Evolutionary conservation across 2,329 filamentous ascomycete species (phyloP).

Genomic region (Bipolaris zeicola): DNA sequence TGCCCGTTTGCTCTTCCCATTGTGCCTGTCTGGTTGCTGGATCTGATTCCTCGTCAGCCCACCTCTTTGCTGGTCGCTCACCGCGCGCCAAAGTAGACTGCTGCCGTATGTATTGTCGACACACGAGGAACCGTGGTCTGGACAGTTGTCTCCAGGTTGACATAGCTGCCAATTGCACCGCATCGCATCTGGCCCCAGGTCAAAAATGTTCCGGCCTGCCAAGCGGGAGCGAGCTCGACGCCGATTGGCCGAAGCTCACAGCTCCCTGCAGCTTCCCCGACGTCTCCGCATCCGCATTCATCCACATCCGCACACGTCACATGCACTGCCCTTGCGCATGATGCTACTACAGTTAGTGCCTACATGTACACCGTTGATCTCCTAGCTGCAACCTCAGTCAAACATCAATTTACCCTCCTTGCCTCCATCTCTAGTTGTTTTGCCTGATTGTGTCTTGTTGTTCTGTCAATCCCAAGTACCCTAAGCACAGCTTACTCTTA

Average conservation of each 20-base stretch:
- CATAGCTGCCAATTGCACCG: slow-evolving; percentile 36
- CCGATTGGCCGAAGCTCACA: slow-evolving; percentile 28
- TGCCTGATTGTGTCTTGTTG: slow-evolving; percentile 7
- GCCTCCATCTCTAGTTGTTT: not conserved
- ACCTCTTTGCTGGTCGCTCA: slow-evolving; percentile 24
- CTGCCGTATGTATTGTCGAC: slow-evolving; percentile 36
- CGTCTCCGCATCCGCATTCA: slow-evolving; percentile 30
- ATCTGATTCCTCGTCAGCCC: slow-evolving; percentile 29
- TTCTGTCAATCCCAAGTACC: not conserved
- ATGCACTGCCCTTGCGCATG: slow-evolving; percentile 19
- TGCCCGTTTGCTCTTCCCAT: slow-evolving; percentile 38
- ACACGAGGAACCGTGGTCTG: slow-evolving; percentile 34
- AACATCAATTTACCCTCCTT: slow-evolving; percentile 4
- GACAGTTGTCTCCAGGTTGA: slow-evolving; percentile 37
- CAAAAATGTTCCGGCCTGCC: slow-evolving; percentile 30
- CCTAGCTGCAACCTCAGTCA: slow-evolving; percentile 10
- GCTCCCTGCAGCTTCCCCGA: slow-evolving; percentile 26
- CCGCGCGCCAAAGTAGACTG: slow-evolving; percentile 23
- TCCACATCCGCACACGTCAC: slow-evolving; percentile 31
- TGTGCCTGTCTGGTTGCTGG: slow-evolving; percentile 19
- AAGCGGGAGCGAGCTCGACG: slow-evolving; percentile 12
- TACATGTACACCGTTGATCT: slow-evolving; percentile 10
- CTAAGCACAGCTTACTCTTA: not conserved
- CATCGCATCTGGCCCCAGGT: slow-evolving; percentile 9
- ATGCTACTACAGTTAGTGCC: slow-evolving; percentile 1